These are phyloP conservation scores for Hypomyces rosellus DNA, from an alignment of 2,329 filamentous ascomycete genomes.

Conservation along the genomic window DNA sequence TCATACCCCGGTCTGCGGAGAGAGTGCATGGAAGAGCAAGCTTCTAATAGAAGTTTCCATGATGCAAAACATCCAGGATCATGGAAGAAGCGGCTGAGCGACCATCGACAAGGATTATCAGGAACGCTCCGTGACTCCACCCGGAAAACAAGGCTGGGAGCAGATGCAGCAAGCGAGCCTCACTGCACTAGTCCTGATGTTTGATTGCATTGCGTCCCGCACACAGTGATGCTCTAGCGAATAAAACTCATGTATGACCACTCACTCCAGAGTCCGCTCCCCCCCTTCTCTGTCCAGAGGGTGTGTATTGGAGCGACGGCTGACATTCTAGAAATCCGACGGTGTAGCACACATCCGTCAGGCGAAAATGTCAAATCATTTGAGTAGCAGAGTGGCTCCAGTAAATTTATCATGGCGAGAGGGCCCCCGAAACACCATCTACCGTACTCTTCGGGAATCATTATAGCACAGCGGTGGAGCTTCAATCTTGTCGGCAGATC, in stretches of 20 bases:
- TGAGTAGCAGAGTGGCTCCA: not conserved
- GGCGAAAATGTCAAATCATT: conserved; percentile 9
- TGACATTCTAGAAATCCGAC: conserved; percentile 20
- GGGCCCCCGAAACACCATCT: not conserved
- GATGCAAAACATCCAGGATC: not conserved
- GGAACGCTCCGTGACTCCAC: not conserved
- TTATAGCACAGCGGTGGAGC: conserved; percentile 1
- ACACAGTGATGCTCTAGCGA: conserved; percentile 3
- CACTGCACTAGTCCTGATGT: conserved; percentile 15
- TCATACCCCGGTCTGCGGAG: not conserved
- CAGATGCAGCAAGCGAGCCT: conserved; percentile 13
- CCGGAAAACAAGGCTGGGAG: conserved; percentile 6
- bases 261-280: not conserved
- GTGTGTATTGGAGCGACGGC: conserved; percentile 4
- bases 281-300: not conserved
- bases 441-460: conserved; percentile 5
- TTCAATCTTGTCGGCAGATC: not conserved
- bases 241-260: conserved; percentile 2
- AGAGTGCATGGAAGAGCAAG: conserved; percentile 3
- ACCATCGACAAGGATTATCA: not conserved
- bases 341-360: conserved; percentile 14
- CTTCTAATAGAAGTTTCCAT: conserved; percentile 3
- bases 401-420: not conserved
- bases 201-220: conserved; percentile 19
- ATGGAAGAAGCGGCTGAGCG: not conserved